These are phyloP conservation scores for Coniferiporia sulphurascens DNA, from an alignment of 1,284 basidiomycete species.

Conservation along the genomic window DNA sequence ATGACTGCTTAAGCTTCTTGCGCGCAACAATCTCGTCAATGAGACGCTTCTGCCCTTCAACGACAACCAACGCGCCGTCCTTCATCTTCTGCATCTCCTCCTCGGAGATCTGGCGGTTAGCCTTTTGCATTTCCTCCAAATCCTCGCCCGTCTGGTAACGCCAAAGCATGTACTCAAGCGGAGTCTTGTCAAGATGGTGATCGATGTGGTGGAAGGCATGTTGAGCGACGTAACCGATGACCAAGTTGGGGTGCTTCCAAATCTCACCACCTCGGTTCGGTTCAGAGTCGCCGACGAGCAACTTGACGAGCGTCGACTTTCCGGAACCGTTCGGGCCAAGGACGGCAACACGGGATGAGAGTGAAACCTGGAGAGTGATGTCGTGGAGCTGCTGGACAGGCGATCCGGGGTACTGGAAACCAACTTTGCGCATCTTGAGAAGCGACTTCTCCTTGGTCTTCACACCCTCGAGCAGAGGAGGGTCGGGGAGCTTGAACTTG, in stretches of 20 bases:
- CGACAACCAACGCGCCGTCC: constrained; percentile 81
- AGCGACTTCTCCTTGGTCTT: constrained; percentile 99
- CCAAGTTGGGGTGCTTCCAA: constrained; percentile 99
- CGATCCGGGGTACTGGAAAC: constrained; percentile 92
- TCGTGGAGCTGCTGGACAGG: constrained; percentile 88
- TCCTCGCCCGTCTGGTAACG: constrained; percentile 99
- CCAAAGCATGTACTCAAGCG: constrained; percentile 98
- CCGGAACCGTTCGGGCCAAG: constrained; percentile 98
- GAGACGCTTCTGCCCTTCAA: constrained; percentile 91
- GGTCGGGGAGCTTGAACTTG: constrained; percentile 94
- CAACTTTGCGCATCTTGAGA: constrained; percentile 96
- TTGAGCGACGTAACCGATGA: constrained; percentile 97
- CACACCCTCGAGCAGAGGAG: constrained; percentile 96
- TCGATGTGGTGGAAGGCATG: constrained; percentile 99
- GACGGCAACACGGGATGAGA: constrained; percentile 95
- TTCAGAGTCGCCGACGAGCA: constrained; percentile 97
- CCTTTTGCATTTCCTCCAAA: constrained; percentile 94
- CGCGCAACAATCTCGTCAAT: constrained; percentile 90
- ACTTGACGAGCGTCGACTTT: constrained; percentile 98
- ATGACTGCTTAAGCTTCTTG: constrained; percentile 99
- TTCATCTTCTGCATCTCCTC: constrained; percentile 96
- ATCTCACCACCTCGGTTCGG: constrained; percentile 94
- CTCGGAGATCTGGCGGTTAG: constrained; percentile 79
- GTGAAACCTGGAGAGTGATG: constrained; percentile 93
- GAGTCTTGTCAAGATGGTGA: constrained; percentile 95